Base-by-base conservation (phyloP, 768 basidiomycete genomes). In the Pisolithus orientalis region DNA sequence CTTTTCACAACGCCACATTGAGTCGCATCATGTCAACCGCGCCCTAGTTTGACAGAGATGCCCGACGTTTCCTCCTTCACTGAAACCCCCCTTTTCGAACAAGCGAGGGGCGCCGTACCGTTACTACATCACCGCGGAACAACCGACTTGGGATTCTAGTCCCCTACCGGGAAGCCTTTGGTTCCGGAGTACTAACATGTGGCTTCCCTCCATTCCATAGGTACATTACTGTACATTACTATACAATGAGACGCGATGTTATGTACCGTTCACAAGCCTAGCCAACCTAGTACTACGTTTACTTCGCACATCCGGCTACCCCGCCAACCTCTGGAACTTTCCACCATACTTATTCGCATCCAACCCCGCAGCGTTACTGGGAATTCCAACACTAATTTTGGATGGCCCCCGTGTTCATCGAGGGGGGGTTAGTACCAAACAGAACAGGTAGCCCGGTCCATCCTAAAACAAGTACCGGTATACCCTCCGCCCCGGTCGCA, bases 401-500 rank as follows among this genome's bases (percentile, higher is more conserved):
- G 25, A 9, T 13, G 2, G 32, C 13, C 34, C 34, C 34, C 34
- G 14, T 34, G 13, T 17, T 45, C 44, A 29, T 31, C 28, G 44
- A 27, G 24, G 25, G 28, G n/a, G 29, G 40, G 40, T 45, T 5
- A 4, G 44, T 45, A 13, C 21, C 21, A 21, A 21, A 21, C 42
- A 43, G 17, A 43, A 43, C 42, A 21, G 17, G 42, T 2, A 6
- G 17, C 6, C 4, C 17, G 17, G 11, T 43, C 42, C 42, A 43
- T 31, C 29, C 44, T 45, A 27, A 27, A 13, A 44, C 25, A 27
- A 38, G 14, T 32, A 47, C 17, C 42, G 42, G 44, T 13, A 4
- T 45, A 47, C 62, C 64, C 65, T 67, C 63, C 63, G 63, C 65
- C 65, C 65, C 63, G 21, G 34, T 57, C 65, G 65, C 58, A 58